A percentile compares a stretch with the other conserved stretches of the same genome.
Conservation (phyloP, 352 stramenopile species). For the Poterioochromonas sp. region DNA sequence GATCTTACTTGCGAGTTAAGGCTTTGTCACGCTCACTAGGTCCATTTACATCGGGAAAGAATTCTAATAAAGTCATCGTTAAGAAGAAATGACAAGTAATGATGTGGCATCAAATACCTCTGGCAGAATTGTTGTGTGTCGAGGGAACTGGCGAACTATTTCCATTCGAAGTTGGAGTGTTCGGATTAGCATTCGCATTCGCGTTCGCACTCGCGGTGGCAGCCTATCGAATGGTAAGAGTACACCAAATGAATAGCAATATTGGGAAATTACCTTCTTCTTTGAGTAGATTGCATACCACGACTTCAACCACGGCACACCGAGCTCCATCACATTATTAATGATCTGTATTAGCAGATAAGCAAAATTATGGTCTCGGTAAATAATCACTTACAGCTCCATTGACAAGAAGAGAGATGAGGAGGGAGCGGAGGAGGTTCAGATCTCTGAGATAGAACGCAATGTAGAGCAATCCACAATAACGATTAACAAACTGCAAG, state of each 20-base stretch:
- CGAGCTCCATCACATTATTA: conserved; percentile 24
- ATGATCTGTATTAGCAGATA: not conserved
- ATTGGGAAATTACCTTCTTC: too few species aligned
- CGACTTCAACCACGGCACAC: not conserved
- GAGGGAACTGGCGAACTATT: too few species aligned
- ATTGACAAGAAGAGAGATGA: conserved; percentile 39
- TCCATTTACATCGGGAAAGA: not conserved
- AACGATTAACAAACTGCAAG: conserved; percentile 46
- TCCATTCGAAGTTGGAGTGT: too few species aligned
- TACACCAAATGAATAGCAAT: too few species aligned
- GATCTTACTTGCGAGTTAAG: conserved; percentile 19
- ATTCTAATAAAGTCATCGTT: not conserved
- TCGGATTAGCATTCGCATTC: too few species aligned
- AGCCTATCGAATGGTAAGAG: too few species aligned
- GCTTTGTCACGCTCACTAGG: conserved; percentile 11
- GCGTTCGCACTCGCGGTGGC: too few species aligned
- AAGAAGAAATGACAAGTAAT: too few species aligned
- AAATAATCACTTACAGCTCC: conserved; percentile 35
- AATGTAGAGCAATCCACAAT: conserved; percentile 41
- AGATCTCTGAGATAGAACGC: conserved; percentile 41
- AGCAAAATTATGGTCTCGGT: not conserved
- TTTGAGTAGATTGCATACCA: conserved; percentile 26
- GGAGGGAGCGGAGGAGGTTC: conserved; percentile 30
- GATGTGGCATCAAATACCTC: too few species aligned
- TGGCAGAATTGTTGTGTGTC: too few species aligned